Evolutionary conservation across 2,329 filamentous ascomycete species (phyloP), one percentile per base, ranked within the genome.

Genomic region (Aspergillus bombycis): DNA sequence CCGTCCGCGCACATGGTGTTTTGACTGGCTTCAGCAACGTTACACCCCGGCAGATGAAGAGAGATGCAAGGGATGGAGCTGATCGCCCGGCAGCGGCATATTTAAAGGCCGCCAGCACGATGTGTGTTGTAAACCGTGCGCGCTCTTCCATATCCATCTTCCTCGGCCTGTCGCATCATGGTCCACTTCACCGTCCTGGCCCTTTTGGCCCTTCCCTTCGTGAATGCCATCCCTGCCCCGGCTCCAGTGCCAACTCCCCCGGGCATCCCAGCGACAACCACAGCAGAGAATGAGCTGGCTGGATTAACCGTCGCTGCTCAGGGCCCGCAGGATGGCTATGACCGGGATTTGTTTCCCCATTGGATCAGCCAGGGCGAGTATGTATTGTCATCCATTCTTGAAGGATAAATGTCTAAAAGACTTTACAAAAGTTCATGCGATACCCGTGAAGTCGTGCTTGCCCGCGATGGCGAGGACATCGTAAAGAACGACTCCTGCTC

Each of bases 391-490:
- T 30, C 23, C 11, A 5, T 10, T 30, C 4, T 2, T 48, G 10
- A 28, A 3, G 12, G 1, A 2, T 21, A 34, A 34, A 16, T 56
- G 12, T 14, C 9, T 46, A 38, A 23, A 16, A 12, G 4, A 5
- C 28, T 32, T 14, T 12, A 11, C 9, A 11, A 32, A 32, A 90
- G 89, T 10, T 77, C 79, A 6, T 95, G 92, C 84, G 89, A 93
- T 79, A 91, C 91, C 23, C 83, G 86, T 59, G 91, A 94, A 73
- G 86, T 82, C 2, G 91, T 94, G 41, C 83, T 94, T 30, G 85
- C 88, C 78, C 89, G 92, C 45, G 91, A 95, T 74, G 92, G 91
- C 55, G 85, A 81, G 14, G 80, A 82, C 67, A 89, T 94, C 12
- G 79, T 83, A 6, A 82, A 84, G 41, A 82, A 85, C 75, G 80